Base-by-base conservation (phyloP, 768 basidiomycete genomes). In the Mycena metata region DNA sequence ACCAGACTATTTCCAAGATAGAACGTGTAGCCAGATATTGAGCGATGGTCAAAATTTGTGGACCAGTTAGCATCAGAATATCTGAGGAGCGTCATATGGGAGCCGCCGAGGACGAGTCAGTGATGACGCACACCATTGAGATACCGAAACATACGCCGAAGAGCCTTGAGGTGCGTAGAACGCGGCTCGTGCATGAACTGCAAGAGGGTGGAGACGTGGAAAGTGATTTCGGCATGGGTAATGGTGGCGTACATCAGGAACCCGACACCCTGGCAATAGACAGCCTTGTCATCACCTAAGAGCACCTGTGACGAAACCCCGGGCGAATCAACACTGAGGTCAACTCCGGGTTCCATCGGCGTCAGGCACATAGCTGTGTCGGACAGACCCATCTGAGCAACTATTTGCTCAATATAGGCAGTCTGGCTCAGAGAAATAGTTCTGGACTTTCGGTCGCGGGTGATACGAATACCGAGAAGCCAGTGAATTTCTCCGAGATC, bases 401-500 rank as follows among this genome's bases (percentile, higher is more conserved):
- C 47, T 16, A 77, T 69, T 30, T 55, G n/a, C 0, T 70, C 42
- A 17, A 77, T 73, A 36, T 77, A 79, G 2, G 69, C 59, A 1
- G 30, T 12, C 52, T 82, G 78, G 57, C 59, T 59, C 16, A 77
- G 59, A 19, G 71, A 68, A 16, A 80, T 68, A 7, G 72, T 74
- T 17, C 58, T 58, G 0, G 51, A 39, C 3, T 69, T 30, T 0
- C 41, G 45, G 30, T 81, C 70, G 0, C 66, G 66, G 2, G 24
- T 58, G 33, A 79, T 64, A 30, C 71, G 17, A 12, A 80, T 70
- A 10, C 78, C 74, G 5, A 81, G 71, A 1, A 79, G 59, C 70
- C 72, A 78, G 39, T 71, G 72, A 9, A 74, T 41, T 47, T 75
- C 70, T 0, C 79, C 76, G 1, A 79, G 56, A 41, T 79, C 75